Percentiles rank a stretch among this genome's conserved stretches.
Conservation (phyloP, 352 stramenopile genomes). For the Blastocystis sp. region DNA sequence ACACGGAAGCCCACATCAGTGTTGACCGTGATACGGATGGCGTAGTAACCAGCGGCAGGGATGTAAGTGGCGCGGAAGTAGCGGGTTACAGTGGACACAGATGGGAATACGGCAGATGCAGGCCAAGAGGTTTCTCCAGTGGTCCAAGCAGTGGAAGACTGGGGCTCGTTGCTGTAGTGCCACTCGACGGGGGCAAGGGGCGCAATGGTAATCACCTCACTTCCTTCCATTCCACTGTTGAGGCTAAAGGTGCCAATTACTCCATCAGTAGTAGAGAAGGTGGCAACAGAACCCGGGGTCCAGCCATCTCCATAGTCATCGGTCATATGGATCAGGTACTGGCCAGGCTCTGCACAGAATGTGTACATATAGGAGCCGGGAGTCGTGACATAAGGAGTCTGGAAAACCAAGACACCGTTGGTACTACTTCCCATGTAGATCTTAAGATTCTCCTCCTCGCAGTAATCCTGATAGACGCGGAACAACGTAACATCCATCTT, state of each 20-base stretch:
- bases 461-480: background rate
- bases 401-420: background rate
- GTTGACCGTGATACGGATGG: conserved; percentile 1
- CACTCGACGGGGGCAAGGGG: background rate
- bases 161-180: conserved; percentile 13
- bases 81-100: conserved; percentile 54
- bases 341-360: background rate
- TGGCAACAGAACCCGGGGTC: background rate
- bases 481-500: background rate
- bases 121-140: conserved; percentile 11
- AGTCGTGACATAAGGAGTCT: background rate
- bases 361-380: background rate
- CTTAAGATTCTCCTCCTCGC: background rate
- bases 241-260: background rate
- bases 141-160: conserved; percentile 7
- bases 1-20: conserved; percentile 53
- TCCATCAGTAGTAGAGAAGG: background rate
- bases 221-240: background rate
- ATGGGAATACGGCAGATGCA: background rate
- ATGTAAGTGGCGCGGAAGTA: conserved; percentile 41
- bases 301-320: background rate
- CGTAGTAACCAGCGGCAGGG: conserved; percentile 2
- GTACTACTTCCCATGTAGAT: background rate
- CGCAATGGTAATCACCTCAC: background rate
- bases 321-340: background rate